Percentiles rank a stretch among this genome's conserved stretches.
phyloP scores from a whole-genome alignment of 1,284 basidiomycete genomes.

The Tilletia indica region DNA sequence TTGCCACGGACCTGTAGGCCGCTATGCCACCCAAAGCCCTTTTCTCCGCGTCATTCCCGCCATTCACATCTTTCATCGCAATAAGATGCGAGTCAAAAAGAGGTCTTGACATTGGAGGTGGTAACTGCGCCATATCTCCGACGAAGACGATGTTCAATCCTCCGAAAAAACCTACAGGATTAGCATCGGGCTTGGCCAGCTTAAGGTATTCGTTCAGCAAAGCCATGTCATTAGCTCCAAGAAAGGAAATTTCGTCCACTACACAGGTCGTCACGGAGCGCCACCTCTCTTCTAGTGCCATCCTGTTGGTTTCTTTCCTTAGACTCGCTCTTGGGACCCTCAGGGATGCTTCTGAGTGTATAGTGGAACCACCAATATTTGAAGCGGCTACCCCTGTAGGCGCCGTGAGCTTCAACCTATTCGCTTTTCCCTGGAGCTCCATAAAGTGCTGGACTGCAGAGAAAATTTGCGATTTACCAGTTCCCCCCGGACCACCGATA shows the following conservation, averaged over 20 bases:
- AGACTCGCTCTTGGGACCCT: neutral
- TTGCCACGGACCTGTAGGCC: neutral
- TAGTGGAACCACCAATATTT: constrained; percentile 1
- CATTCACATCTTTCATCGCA: neutral
- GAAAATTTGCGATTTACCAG: neutral
- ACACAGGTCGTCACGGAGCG: neutral
- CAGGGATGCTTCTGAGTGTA: neutral
- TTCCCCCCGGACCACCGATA: neutral
- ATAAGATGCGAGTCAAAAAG: neutral
- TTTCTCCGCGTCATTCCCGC: neutral
- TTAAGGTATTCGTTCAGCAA: neutral
- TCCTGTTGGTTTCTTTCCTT: neutral
- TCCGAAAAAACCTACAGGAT: neutral
- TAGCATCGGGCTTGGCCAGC: neutral
- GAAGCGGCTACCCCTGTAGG: neutral
- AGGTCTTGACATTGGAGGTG: neutral
- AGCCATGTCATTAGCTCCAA: neutral
- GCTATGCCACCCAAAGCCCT: neutral
- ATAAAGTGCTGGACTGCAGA: neutral
- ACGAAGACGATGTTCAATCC: constrained; percentile 2
- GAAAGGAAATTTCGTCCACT: neutral
- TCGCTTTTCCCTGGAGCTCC: neutral
- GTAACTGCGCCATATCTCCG: neutral
- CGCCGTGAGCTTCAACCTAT: neutral
- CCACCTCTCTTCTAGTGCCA: neutral